Base-by-base conservation (phyloP, 345 rosid species). In the Carallia brachiata region DNA sequence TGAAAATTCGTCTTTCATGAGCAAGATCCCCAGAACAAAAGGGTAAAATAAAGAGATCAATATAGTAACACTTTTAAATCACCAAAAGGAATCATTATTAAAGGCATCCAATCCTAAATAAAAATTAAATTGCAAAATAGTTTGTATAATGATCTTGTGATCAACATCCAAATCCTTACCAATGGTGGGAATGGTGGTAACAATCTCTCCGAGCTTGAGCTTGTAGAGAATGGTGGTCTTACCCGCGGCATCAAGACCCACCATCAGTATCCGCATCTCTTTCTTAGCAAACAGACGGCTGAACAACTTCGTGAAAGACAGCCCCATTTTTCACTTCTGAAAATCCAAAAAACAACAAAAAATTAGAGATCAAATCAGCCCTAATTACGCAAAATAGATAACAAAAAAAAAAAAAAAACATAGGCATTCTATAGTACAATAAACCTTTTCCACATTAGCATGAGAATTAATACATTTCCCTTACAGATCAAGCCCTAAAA, bases 191-290 rank as follows among this genome's bases (percentile, higher is more conserved):
- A 80, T 80, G 62, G 83, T 80, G 50, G 83, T 80, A 62, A 80
- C 83, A 16, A 80, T 80, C 66, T 80, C 83, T 48, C 83, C 83
- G 9, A 80, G 75, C 73, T 80, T 80, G 72, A 80, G 80, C 78
- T 80, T 80, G 65, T 80, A 80, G 18, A 80, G 74, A 18, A 80
- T 80, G 66, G 83, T 80, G 65, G 83, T 80, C 77, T 80, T 80
- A 77, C 83, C 83, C 63, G 83, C 83, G 0, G 83, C 83, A 62
- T 80, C 83, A 19, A 80, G 80, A 77, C 83, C 83, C 4, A 80
- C 83, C 83, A 75, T 75, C 66, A 75, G 70, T 44, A 75, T 75
- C 28, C 78, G 66, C 78, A 75, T 75, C 70, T 75, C 83, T 50
- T 80, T 80, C 78, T 77, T 80, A 2, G 83, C 83, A 62, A 80